Percentiles rank a stretch among this genome's conserved stretches.
Evolutionary conservation across 139 green algal species (phyloP).

Genomic region (Coelastrella sp.): DNA sequence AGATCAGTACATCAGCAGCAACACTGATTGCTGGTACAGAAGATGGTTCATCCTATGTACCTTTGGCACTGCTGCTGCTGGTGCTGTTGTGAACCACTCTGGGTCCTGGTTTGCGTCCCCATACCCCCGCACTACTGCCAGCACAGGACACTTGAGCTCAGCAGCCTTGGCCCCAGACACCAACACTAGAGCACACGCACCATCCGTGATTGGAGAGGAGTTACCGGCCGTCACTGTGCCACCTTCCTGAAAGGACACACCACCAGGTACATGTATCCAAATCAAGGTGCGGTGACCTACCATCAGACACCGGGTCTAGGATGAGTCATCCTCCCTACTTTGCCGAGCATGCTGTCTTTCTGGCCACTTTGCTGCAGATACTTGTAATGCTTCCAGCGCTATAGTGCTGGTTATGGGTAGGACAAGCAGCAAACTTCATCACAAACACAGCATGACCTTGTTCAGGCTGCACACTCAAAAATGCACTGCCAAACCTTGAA

Average conservation of each 20-base stretch:
- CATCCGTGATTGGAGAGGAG: constrained; percentile 87
- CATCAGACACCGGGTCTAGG: no score
- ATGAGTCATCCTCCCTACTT: no score
- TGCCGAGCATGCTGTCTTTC: no score
- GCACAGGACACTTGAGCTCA: constrained; percentile 62
- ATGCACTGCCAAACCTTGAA: no score
- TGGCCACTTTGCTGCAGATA: no score
- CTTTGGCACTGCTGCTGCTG: constrained; percentile 76
- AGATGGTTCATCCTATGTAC: background rate
- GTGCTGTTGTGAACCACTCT: constrained; percentile 86
- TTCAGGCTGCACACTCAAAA: no score
- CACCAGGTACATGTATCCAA: no score
- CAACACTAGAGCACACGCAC: constrained; percentile 90
- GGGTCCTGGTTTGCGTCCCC: constrained; percentile 82
- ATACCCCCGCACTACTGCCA: constrained; percentile 76
- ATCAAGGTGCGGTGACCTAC: no score
- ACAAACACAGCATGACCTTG: no score
- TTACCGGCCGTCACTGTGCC: constrained; percentile 91
- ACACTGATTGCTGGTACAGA: background rate
- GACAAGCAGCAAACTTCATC: no score
- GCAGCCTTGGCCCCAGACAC: constrained; percentile 54
- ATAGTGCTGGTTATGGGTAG: no score
- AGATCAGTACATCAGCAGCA: background rate
- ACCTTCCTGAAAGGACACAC: constrained; percentile 22
- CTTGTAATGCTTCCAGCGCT: no score